Evolutionary conservation across 2,329 filamentous ascomycete species (phyloP), one percentile per base, ranked within the genome.

Genomic region (Ophiognomonia clavigignenti-juglandacearum): DNA sequence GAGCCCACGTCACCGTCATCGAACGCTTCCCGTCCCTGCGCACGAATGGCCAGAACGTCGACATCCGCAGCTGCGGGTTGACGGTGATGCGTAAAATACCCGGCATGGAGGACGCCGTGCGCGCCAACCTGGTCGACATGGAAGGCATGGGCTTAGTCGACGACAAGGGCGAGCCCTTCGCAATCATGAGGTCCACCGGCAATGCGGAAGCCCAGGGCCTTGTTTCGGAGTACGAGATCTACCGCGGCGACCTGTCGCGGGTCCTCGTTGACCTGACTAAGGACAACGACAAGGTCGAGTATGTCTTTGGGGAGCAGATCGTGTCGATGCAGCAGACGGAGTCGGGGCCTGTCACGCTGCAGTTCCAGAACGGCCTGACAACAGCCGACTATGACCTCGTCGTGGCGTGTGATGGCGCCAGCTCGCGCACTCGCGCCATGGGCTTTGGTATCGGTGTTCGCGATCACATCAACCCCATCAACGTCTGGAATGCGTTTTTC

Each of bases 161-260:
- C 51, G 55, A 57, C 0, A 57, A 67, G 10, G 67, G 70, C 19
- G 55, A 57, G 3, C 58, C 64, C 2, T 64, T 63, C 13, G 71
- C 64, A 2, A 59, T 59, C 22, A 62, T 71, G 7, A 56, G 50
- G 10, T 38, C 59, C 10, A 66, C 61, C 4, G 64, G 64, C 6
- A 53, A 66, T 45, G 60, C 64, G 2, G 65, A 69, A 16, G 66
- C 69, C 45, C 67, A 71, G 48, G 63, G 64, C 7, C 55, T 76
- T 6, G 67, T 72, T 4, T 68, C 63, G 22, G 72, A 75, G 46
- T 74, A 62, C 45, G 72, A 76, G 56, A 73, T 76, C 37, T 63
- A 74, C 53, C 62, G 72, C 4, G 72, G 69, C 6, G 70, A 75
- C 45, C 57, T 76, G 20, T 61, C 66, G 16, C 43, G 10, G 8